These are phyloP conservation scores for Apophysomyces sp. DNA, from an alignment of 371 early-diverging fungal genomes.

Conservation along the genomic window DNA sequence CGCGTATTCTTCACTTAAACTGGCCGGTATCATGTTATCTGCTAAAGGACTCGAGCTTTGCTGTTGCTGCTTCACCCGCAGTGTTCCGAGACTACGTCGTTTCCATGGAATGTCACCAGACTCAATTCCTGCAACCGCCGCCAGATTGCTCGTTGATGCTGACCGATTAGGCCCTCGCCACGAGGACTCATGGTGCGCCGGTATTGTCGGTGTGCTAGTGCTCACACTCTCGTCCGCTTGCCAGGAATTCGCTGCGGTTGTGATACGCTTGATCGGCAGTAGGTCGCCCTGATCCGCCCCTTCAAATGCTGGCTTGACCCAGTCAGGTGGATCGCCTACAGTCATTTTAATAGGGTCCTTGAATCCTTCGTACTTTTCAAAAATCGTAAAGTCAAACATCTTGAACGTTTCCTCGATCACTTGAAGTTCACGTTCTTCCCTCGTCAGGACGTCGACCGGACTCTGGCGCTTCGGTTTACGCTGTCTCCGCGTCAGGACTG, in stretches of 20 bases:
- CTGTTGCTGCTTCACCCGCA: slow-evolving; percentile 10
- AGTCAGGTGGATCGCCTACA: slow-evolving; percentile 69
- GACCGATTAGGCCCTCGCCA: slow-evolving; percentile 36
- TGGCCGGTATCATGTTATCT: slow-evolving; percentile 6
- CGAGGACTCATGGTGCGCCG: neutral
- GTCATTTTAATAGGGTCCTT: slow-evolving; percentile 64
- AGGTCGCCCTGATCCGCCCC: slow-evolving; percentile 51
- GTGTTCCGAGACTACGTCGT: slow-evolving; percentile 23
- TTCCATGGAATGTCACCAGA: slow-evolving; percentile 13
- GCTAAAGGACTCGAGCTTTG: neutral
- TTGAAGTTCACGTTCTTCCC: slow-evolving; percentile 38
- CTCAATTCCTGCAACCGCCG: slow-evolving; percentile 10
- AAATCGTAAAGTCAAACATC: slow-evolving; percentile 65
- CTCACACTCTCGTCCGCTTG: slow-evolving; percentile 10
- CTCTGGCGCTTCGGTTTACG: neutral
- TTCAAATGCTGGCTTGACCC: slow-evolving; percentile 66
- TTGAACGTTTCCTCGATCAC: slow-evolving; percentile 63
- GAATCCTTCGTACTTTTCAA: slow-evolving; percentile 65
- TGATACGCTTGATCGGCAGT: slow-evolving; percentile 44
- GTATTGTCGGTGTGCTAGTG: neutral
- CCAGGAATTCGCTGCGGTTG: slow-evolving; percentile 17
- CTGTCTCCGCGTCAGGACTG: slow-evolving; percentile 10
- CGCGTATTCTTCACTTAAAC: slow-evolving; percentile 48
- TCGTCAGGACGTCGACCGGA: slow-evolving; percentile 8
- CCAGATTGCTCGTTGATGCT: slow-evolving; percentile 31